Evolutionary conservation across 441 rosid genomes (phyloP).

Genomic region (Sinapis alba): DNA sequence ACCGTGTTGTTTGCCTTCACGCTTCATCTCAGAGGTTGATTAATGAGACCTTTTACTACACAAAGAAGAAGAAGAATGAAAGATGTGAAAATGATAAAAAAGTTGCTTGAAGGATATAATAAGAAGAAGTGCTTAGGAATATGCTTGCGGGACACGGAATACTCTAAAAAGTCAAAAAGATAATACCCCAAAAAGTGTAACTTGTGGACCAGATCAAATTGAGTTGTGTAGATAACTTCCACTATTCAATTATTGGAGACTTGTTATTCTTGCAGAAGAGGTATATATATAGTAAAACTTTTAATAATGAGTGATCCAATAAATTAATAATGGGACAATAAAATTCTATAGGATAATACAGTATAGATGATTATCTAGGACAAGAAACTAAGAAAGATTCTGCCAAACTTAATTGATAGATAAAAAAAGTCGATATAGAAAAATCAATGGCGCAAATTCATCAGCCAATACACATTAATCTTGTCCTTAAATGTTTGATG

Average conservation of each 20-base stretch:
- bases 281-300: not conserved
- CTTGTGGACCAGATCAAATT: constrained; percentile 37
- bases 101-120: constrained; percentile 32
- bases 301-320: not conserved
- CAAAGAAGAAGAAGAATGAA: not conserved
- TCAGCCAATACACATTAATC: not conserved
- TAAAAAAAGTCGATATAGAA: not conserved
- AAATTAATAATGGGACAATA: not conserved
- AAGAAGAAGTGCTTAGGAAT: constrained; percentile 27
- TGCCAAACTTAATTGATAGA: not conserved
- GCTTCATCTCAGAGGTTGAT: constrained; percentile 50
- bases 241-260: not conserved
- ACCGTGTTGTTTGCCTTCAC: constrained; percentile 84
- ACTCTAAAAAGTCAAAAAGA: constrained; percentile 14
- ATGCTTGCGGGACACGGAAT: constrained; percentile 44
- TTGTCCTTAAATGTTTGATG: not conserved
- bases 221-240: constrained; percentile 36
- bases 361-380: not conserved
- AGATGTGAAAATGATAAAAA: constrained; percentile 17
- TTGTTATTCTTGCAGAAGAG: not conserved
- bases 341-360: no score
- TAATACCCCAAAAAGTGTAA: not conserved
- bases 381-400: not conserved
- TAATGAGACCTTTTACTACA: constrained; percentile 20
- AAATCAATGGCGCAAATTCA: not conserved